Conservation (phyloP, 129 eudicot genomes). For the Erigeron canadensis region DNA sequence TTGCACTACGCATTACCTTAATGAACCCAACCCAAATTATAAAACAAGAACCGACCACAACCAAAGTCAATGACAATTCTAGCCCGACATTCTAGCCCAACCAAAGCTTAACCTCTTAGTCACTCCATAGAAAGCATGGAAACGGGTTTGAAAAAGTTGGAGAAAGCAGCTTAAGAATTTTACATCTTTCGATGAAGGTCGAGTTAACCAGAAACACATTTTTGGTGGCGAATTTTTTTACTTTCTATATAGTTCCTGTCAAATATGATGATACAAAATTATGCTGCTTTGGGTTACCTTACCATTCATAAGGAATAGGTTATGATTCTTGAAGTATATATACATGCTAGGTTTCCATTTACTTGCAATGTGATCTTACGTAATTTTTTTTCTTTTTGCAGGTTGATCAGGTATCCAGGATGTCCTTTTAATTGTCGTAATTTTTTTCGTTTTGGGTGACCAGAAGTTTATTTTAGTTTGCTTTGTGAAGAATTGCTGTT, state of each 20-base stretch:
- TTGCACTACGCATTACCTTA: no score
- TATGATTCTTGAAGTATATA: neutral
- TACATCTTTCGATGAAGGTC: no score
- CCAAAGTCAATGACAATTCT: no score
- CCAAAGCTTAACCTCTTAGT: no score
- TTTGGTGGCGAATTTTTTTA: no score
- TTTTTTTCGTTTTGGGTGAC: conserved; percentile 43
- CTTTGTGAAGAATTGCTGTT: conserved; percentile 18
- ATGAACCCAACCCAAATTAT: no score
- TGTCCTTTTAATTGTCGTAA: conserved; percentile 46
- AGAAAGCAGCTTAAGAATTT: neutral
- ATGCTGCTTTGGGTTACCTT: no score
- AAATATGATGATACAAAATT: conserved; percentile 9
- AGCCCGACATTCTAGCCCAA: no score
- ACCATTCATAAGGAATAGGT: neutral
- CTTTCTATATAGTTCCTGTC: neutral
- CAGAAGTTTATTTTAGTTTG: conserved; percentile 14
- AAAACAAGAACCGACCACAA: no score
- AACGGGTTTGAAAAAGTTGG: no score
- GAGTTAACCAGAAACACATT: no score
- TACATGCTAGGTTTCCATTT: neutral
- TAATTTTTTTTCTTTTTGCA: conserved; percentile 64
- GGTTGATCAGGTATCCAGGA: conserved; percentile 75
- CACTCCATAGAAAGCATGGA: no score
- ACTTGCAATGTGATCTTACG: conserved; percentile 49